Percentiles rank a stretch among this genome's conserved stretches.
These are phyloP conservation scores for Mucor plumbeus DNA, from an alignment of 371 early-diverging fungal species.

Conservation along the genomic window DNA sequence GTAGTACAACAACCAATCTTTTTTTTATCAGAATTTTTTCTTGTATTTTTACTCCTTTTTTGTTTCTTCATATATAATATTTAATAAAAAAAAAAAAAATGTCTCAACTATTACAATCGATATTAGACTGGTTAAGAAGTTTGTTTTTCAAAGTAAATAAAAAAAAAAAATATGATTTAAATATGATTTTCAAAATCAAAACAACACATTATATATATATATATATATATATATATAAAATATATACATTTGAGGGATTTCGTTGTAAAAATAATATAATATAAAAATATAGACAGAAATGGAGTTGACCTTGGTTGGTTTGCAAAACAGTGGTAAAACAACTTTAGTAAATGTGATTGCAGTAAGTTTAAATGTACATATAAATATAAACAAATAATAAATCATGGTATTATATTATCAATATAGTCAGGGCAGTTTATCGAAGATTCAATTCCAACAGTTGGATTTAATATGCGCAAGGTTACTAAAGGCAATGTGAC, in stretches of 20 bases:
- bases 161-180: background rate
- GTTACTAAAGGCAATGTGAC: constrained; percentile 92
- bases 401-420: background rate
- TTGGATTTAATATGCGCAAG: constrained; percentile 98
- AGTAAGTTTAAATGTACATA: constrained; percentile 47
- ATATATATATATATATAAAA: too few species aligned
- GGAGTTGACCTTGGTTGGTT: constrained; percentile 97
- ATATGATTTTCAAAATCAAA: background rate
- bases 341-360: constrained; percentile 97
- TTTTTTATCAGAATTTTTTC: background rate
- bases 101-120: constrained; percentile 70
- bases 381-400: background rate
- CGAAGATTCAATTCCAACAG: constrained; percentile 97
- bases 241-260: background rate
- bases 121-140: constrained; percentile 90
- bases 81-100: constrained; percentile 33
- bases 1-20: background rate
- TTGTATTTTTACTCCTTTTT: background rate
- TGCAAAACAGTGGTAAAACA: constrained; percentile 98
- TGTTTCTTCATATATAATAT: background rate
- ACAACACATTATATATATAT: background rate
- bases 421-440: constrained; percentile 90
- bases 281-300: constrained; percentile 75
- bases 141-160: constrained; percentile 87
- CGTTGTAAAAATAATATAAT: background rate